Base-by-base conservation (phyloP, 2,329 filamentous ascomycete genomes). In the Mycosphaerella arachidis region DNA sequence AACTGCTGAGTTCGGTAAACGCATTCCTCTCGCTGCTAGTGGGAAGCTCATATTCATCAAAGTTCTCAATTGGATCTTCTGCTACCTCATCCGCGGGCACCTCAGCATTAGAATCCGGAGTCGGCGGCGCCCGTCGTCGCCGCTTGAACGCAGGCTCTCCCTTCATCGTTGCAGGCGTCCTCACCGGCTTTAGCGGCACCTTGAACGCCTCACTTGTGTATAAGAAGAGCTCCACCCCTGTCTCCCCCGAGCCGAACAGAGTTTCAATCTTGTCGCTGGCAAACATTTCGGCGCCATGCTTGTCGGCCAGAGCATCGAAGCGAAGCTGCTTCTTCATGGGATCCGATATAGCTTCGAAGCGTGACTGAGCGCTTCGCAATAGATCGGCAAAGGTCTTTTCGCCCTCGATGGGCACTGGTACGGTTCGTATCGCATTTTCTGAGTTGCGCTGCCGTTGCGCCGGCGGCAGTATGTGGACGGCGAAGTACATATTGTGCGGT, bases 341-440 rank as follows among this genome's bases (percentile, higher is more conserved):
- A 12, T 29, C 18, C 4, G 24, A 31, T 52, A 30, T 35, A 9
- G 50, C 50, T 20, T 52, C 50, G 50, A 52, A 52, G 29, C 53
- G 53, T 24, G 24, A 12, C 12, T 31, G 24, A n/a, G 37, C 53
- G 40, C 12, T 27, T 13, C n/a, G 37, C 24, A 48, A 5, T 3
- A 55, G 40, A 31, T 55, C 53, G 24, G 27, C 24, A n/a, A 55
- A 46, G 2, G 53, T 55, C 40, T 55, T 43, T 13, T n/a, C 35
- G 24, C 20, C n/a, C 18, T 55, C 29, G 40, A 46, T 46, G 7
- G 53, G 40, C 24, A 55, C 53, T 12, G 35, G 20, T 10, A 55
- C 8, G 53, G 53, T 46, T 40, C 37, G 35, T 33, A 43, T 13
- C 4, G 53, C 40, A 30, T 35, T 48, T 13, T 48, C 53, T 30